Evolutionary conservation across 805 yeast genomes (phyloP).

Genomic region (Cyberlindnera xylosilytica): DNA sequence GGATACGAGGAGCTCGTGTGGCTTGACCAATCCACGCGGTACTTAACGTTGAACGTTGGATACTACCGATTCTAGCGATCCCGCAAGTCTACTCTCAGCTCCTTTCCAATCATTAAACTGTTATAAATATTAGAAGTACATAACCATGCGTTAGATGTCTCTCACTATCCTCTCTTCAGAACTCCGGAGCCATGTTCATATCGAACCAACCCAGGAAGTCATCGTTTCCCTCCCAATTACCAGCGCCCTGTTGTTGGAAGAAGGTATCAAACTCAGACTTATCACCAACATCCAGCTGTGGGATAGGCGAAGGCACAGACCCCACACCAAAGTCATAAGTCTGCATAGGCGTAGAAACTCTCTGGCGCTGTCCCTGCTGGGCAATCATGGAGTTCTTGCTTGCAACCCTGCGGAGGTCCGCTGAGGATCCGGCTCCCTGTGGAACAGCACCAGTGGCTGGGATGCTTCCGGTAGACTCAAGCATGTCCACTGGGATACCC

Average conservation of each 20-base stretch:
- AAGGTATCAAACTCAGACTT: slow-evolving; percentile 47
- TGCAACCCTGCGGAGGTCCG: slow-evolving; percentile 20
- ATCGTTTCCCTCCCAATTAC: slow-evolving; percentile 80
- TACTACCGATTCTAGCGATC: too few relatives aligned
- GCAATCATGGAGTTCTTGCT: slow-evolving; percentile 16
- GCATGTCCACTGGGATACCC: slow-evolving; percentile 67
- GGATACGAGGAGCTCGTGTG: too few relatives aligned
- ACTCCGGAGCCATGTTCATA: slow-evolving; percentile 66
- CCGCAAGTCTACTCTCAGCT: too few relatives aligned
- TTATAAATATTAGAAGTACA: too few relatives aligned
- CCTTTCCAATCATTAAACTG: too few relatives aligned
- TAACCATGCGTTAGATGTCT: too few relatives aligned
- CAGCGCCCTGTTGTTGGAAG: slow-evolving; percentile 78
- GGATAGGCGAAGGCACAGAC: slow-evolving; percentile 17
- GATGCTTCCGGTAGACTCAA: slow-evolving; percentile 77
- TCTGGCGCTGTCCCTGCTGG: slow-evolving; percentile 5
- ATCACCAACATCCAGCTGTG: slow-evolving; percentile 14
- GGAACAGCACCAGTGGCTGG: slow-evolving; percentile 12
- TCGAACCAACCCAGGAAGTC: slow-evolving; percentile 96
- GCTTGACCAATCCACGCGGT: too few relatives aligned
- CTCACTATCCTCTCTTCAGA: slow-evolving; percentile 27
- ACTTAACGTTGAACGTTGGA: too few relatives aligned
- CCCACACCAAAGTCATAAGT: slow-evolving; percentile 19
- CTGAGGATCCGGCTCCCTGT: slow-evolving; percentile 1
- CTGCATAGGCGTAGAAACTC: slow-evolving; percentile 1